Conservation (phyloP, 345 rosid species). For the Tarenaya hassleriana region DNA sequence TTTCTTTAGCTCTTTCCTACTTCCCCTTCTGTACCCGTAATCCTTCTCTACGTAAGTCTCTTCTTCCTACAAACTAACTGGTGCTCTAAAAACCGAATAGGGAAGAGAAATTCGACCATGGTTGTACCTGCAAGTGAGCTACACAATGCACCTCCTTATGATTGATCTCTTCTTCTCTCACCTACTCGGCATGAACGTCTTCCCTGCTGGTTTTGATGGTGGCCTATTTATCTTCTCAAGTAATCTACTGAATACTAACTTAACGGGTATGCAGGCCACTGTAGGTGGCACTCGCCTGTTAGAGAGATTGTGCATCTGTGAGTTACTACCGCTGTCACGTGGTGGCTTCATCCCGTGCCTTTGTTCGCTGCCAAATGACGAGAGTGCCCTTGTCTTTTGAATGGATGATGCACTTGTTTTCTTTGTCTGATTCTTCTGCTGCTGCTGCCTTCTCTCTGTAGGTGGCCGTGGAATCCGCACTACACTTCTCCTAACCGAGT, state of each 20-base stretch:
- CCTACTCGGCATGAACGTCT: constrained; percentile 33
- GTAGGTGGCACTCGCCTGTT: constrained; percentile 70
- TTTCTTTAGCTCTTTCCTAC: constrained; percentile 13
- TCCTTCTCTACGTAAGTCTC: constrained; percentile 19
- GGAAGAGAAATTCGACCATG: constrained; percentile 2
- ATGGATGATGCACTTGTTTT: constrained; percentile 50
- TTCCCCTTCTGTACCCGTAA: constrained; percentile 25
- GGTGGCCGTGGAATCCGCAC: constrained; percentile 37
- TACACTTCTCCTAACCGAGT: constrained; percentile 37
- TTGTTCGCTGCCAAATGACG: constrained; percentile 66
- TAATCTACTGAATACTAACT: constrained; percentile 90
- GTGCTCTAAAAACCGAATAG: constrained; percentile 22
- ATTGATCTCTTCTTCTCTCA: constrained; percentile 37
- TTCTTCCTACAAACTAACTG: constrained; percentile 30
- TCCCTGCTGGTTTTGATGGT: constrained; percentile 54
- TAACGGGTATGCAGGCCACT: constrained; percentile 94
- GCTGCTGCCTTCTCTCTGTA: constrained; percentile 38
- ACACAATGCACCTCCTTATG: constrained; percentile 27
- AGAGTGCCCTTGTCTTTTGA: constrained; percentile 81
- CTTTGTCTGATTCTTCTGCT: constrained; percentile 42
- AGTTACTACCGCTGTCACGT: constrained; percentile 20
- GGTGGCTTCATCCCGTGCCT: constrained; percentile 30
- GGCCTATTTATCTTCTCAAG: constrained; percentile 99
- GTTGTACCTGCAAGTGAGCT: constrained; percentile 19
- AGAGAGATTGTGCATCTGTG: constrained; percentile 49